These are phyloP conservation scores for Hyphochytrium catenoides DNA, from an alignment of 352 stramenopile species.

Conservation along the genomic window DNA sequence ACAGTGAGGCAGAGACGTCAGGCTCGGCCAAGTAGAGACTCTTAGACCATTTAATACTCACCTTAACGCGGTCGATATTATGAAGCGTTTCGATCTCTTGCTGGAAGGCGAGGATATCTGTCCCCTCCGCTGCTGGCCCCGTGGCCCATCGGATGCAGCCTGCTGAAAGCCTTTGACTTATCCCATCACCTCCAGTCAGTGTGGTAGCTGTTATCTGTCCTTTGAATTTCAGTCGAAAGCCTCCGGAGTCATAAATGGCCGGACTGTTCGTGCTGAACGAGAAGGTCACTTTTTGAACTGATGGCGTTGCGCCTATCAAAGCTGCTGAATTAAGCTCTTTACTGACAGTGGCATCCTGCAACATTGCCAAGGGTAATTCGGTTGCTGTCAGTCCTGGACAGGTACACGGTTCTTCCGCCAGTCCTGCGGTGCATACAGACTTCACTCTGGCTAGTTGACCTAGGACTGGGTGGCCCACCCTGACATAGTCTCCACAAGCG, in stretches of 20 bases:
- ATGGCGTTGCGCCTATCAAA: too few species aligned
- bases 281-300: too few species aligned
- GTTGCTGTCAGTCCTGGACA: conserved; percentile 11
- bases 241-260: conserved; percentile 28
- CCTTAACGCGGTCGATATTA: conserved; percentile 39
- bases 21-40: too few species aligned
- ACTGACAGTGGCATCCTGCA: too few species aligned
- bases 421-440: too few species aligned
- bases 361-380: conserved; percentile 4
- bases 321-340: too few species aligned
- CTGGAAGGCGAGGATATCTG: conserved; percentile 25
- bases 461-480: conserved; percentile 18
- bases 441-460: conserved; percentile 27
- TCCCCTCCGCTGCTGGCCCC: conserved; percentile 11
- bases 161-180: conserved; percentile 41
- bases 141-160: conserved; percentile 49
- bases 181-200: conserved; percentile 30
- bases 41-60: too few species aligned
- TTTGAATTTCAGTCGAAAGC: conserved; percentile 70
- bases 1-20: too few species aligned
- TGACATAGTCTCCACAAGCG: conserved; percentile 33
- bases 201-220: conserved; percentile 59
- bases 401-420: conserved; percentile 18
- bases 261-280: too few species aligned
- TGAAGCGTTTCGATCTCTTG: conserved; percentile 32